Base-by-base conservation (phyloP, 768 basidiomycete genomes). In the Podaxis rugospora region DNA sequence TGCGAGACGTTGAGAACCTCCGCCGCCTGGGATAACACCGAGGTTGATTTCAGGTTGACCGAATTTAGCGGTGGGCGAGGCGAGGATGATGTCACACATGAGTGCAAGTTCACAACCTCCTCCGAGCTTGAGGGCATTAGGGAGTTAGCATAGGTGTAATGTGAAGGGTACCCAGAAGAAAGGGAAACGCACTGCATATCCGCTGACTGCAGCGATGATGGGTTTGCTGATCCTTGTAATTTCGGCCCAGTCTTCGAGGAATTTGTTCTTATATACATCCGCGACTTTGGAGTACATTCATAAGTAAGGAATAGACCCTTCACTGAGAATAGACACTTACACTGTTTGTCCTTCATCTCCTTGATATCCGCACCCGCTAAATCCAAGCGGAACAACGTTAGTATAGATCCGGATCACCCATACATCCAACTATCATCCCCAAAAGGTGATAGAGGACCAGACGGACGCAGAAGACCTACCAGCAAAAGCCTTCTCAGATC, bases 11-110 rank as follows among this genome's bases (percentile, higher is more conserved):
- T 98, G 95, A 1, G 94, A 93, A 4, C 95, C 95, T 32, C 95
- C 96, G 7, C 90, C 93, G 2, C 95, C 95, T 14, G 95, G 95
- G 69, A 98, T 97, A 63, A 93, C 88, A 56, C 95, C 96, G 32
- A 98, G 82, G 69, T 92, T 95, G 73, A 99, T 94, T 72, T 98
- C 96, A 16, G 96, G 96, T 71, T 97, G 96, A 16, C 94, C 94
- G 66, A 99, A 97, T 66, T 87, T 86, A 16, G 96, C 96, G 9
- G 84, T 92, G 1, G 93, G 90, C 4, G 93, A 90, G 16, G 89
- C 93, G 52, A 97, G 85, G 69, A 98, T 88, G 72, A 98, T 93
- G 76, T 98, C 96, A 72, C 93, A 92, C 87, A 93, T 93, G 64
- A 98, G 83, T 4, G 96, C 96, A 23, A 99, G 85, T 73, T 99